Conservation (phyloP, 352 stramenopile species). For the Phytopythium sindhum region DNA sequence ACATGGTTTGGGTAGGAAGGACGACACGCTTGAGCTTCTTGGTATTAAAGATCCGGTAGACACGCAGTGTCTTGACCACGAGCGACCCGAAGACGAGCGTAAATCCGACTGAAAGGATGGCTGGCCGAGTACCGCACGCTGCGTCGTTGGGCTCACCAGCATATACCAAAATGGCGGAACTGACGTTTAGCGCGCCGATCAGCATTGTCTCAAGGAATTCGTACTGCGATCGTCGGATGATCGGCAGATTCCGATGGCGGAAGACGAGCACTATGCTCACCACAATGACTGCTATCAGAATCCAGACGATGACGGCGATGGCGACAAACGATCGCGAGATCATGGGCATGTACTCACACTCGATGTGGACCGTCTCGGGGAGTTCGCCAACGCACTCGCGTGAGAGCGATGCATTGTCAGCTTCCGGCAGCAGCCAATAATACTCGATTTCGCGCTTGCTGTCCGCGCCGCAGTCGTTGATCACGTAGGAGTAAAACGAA, state of each 20-base stretch:
- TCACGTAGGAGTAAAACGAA: conserved; percentile 17
- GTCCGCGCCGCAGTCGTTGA: conserved; percentile 12
- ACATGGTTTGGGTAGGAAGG: conserved; percentile 11
- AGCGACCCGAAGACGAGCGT: conserved; percentile 23
- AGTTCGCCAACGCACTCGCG: conserved; percentile 17
- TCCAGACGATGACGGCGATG: conserved; percentile 1
- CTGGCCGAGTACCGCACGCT: conserved; percentile 19
- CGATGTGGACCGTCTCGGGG: conserved; percentile 5
- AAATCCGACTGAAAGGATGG: conserved; percentile 16
- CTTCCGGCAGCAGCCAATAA: conserved; percentile 21
- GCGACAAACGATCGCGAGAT: conserved; percentile 1
- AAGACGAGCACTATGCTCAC: conserved; percentile 17
- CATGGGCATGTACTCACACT: conserved; percentile 25
- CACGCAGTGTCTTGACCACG: conserved; percentile 24
- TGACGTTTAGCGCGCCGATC: conserved; percentile 30
- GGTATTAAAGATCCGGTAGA: conserved; percentile 22
- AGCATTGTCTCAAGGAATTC: conserved; percentile 38
- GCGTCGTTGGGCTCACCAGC: conserved; percentile 21
- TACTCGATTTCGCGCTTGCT: conserved; percentile 8
- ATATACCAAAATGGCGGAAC: conserved; percentile 16
- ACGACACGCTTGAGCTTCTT: conserved; percentile 17
- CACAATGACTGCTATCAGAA: conserved; percentile 12
- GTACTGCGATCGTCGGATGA: conserved; percentile 53
- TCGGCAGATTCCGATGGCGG: conserved; percentile 16
- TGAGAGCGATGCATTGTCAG: conserved; percentile 11